Evolutionary conservation across 495 filamentous ascomycete species (phyloP).

Genomic region (Talaromyces liani): DNA sequence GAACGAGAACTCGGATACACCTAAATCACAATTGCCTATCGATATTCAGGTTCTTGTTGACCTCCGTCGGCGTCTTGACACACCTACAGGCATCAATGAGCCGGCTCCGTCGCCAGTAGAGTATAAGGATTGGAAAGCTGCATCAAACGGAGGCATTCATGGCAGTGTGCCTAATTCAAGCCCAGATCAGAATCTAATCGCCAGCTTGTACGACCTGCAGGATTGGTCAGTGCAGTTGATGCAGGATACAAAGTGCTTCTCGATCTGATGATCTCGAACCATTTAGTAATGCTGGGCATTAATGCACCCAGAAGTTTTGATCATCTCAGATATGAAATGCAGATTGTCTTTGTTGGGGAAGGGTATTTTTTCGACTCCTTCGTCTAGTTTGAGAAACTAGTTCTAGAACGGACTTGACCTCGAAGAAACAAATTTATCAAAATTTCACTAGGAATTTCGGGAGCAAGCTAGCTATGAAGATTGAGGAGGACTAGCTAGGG

Average conservation of each 20-base stretch:
- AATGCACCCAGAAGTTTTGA: too few relatives aligned
- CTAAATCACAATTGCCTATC: not conserved
- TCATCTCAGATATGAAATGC: too few relatives aligned
- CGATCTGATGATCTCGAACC: not conserved
- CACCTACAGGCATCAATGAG: not conserved
- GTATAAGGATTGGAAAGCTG: not conserved
- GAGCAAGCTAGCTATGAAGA: too few relatives aligned
- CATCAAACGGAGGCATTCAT: not conserved
- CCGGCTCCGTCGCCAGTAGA: not conserved
- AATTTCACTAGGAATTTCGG: too few relatives aligned
- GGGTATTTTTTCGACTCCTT: too few relatives aligned
- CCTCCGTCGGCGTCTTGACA: conserved; percentile 3
- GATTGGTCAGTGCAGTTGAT: not conserved
- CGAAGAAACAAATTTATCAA: too few relatives aligned
- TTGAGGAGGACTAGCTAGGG: too few relatives aligned
- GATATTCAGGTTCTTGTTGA: conserved; percentile 1
- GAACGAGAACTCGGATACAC: not conserved
- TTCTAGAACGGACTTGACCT: too few relatives aligned
- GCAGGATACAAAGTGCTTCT: not conserved
- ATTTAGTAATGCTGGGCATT: too few relatives aligned
- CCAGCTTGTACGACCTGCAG: not conserved
- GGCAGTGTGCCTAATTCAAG: not conserved
- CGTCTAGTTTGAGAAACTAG: too few relatives aligned
- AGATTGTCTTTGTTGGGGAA: too few relatives aligned
- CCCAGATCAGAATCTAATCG: not conserved